Percentiles rank a stretch among this genome's conserved stretches.
Evolutionary conservation across 2,329 filamentous ascomycete genomes (phyloP).

Genomic region (Colletotrichum truncatum): DNA sequence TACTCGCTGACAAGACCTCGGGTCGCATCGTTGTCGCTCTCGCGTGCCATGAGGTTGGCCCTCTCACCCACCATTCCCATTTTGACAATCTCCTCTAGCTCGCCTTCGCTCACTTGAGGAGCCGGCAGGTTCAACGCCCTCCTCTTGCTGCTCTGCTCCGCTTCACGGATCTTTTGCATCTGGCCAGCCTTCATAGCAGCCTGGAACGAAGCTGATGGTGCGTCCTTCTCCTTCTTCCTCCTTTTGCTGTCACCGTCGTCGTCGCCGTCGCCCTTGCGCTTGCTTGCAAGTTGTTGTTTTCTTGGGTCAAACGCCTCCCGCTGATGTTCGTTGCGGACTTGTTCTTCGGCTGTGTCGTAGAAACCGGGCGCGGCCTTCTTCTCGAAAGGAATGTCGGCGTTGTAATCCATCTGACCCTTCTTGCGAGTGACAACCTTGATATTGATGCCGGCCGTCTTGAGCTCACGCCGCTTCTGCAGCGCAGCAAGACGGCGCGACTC

Average conservation of each 20-base stretch:
- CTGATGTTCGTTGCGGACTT: constrained; percentile 82
- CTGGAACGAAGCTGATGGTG: constrained; percentile 79
- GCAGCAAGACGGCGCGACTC: constrained; percentile 90
- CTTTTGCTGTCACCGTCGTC: constrained; percentile 85
- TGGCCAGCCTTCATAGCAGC: constrained; percentile 94
- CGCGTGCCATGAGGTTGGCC: constrained; percentile 77
- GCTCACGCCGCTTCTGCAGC: constrained; percentile 92
- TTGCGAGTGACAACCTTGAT: constrained; percentile 94
- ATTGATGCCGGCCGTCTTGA: constrained; percentile 98
- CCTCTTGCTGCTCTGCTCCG: constrained; percentile 95
- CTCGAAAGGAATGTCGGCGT: constrained; percentile 98
- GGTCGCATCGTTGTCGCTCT: constrained; percentile 85
- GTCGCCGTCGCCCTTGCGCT: constrained; percentile 92
- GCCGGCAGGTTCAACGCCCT: constrained; percentile 83
- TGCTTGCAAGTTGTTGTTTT: constrained; percentile 89
- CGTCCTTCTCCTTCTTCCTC: constrained; percentile 84
- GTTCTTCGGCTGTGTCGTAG: constrained; percentile 90
- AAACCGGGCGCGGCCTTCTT: constrained; percentile 90
- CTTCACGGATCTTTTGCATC: constrained; percentile 93
- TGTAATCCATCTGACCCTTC: constrained; percentile 99
- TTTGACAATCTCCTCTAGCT: constrained; percentile 98
- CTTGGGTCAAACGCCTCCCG: constrained; percentile 88
- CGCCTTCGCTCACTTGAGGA: constrained; percentile 91
- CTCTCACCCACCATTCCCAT: constrained; percentile 95
- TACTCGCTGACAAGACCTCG: constrained; percentile 90